phyloP scores from a whole-genome alignment of 768 basidiomycete species.

The Suillus bovinus region DNA sequence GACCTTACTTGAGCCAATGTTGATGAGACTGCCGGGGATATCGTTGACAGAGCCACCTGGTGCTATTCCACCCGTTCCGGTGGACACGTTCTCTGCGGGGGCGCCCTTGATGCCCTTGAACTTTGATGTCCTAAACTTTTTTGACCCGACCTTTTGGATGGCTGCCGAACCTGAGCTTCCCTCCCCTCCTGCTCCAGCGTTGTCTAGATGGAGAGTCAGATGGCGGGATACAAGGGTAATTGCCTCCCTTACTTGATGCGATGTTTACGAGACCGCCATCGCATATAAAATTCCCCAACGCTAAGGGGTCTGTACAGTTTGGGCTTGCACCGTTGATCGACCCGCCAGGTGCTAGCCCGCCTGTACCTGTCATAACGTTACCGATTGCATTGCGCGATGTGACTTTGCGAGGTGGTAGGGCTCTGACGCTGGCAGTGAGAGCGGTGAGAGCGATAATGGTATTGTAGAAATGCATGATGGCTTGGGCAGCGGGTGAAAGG shows the following conservation, averaged over 20 bases:
- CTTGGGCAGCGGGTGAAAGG: slow-evolving; percentile 1
- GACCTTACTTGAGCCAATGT: slow-evolving; percentile 35
- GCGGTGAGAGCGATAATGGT: slow-evolving; percentile 24
- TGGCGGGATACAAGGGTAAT: background rate
- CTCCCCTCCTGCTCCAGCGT: slow-evolving; percentile 13
- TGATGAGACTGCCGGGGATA: slow-evolving; percentile 26
- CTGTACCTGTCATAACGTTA: slow-evolving; percentile 20
- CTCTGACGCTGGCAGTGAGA: slow-evolving; percentile 25
- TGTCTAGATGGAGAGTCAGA: slow-evolving; percentile 14
- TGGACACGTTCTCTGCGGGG: slow-evolving; percentile 13
- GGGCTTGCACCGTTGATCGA: slow-evolving; percentile 19
- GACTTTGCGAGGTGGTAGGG: slow-evolving; percentile 28
- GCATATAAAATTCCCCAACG: background rate
- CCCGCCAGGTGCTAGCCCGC: slow-evolving; percentile 38
- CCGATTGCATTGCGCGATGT: slow-evolving; percentile 16
- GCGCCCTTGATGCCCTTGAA: background rate
- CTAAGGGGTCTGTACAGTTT: slow-evolving; percentile 7
- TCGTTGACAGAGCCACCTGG: slow-evolving; percentile 12
- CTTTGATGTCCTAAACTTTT: slow-evolving; percentile 1
- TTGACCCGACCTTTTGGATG: slow-evolving; percentile 1
- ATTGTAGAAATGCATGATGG: slow-evolving; percentile 26
- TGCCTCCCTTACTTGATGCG: slow-evolving; percentile 14
- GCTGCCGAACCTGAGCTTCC: background rate
- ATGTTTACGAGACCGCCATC: background rate
- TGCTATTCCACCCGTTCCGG: slow-evolving; percentile 14